Evolutionary conservation across 176 grass and related monocot species (phyloP).

Genomic region (Avena sativa): DNA sequence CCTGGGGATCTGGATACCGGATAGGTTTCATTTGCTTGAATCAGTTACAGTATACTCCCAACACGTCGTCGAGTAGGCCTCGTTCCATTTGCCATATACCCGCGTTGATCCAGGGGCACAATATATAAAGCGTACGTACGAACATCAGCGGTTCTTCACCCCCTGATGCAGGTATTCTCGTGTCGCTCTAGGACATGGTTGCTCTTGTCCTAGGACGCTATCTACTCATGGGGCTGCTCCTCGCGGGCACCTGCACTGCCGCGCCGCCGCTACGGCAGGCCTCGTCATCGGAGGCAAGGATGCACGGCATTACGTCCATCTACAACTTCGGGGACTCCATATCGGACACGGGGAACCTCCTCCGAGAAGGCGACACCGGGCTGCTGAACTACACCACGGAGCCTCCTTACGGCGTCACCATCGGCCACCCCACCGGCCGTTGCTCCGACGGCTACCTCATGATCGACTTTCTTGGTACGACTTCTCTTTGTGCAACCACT

Average conservation of each 20-base stretch:
- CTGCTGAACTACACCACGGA: background rate
- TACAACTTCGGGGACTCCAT: constrained; percentile 47
- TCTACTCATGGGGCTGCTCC: background rate
- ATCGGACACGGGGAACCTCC: constrained; percentile 36
- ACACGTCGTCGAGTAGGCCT: too few relatives aligned
- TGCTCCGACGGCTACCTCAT: constrained; percentile 56
- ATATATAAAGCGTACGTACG: too few relatives aligned
- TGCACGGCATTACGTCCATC: constrained; percentile 24
- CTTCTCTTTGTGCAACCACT: too few relatives aligned
- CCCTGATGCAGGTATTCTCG: too few relatives aligned
- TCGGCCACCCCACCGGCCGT: constrained; percentile 12
- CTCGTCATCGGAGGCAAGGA: background rate
- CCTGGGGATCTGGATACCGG: too few relatives aligned
- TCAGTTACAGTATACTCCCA: too few relatives aligned
- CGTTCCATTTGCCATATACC: background rate
- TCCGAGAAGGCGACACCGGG: constrained; percentile 17
- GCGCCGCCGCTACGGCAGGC: background rate
- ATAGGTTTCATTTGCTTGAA: too few relatives aligned
- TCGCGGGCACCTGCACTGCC: background rate
- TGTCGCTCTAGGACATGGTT: background rate
- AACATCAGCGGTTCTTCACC: too few relatives aligned
- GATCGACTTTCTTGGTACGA: constrained; percentile 45
- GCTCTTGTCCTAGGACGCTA: background rate
- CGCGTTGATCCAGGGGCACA: background rate
- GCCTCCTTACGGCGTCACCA: constrained; percentile 24